phyloP scores from a whole-genome alignment of 805 yeast genomes.

The Saccharomyces cerevisiae region DNA sequence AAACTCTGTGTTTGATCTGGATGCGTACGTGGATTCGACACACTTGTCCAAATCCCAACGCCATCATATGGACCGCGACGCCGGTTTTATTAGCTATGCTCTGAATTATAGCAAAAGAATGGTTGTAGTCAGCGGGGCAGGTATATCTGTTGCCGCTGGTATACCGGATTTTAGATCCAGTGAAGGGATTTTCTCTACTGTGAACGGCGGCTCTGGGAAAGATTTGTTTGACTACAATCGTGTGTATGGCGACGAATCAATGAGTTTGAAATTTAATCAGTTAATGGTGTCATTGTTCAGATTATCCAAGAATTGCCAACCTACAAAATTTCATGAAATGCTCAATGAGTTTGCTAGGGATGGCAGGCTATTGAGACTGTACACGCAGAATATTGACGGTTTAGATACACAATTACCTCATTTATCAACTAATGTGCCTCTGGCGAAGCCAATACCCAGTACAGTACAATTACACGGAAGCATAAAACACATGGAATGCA shows the following conservation, averaged over 20 bases:
- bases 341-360: slow-evolving; percentile 52
- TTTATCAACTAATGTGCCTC: slow-evolving; percentile 43
- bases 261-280: slow-evolving; percentile 59
- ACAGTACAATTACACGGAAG: slow-evolving; percentile 84
- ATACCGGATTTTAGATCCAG: slow-evolving; percentile 83
- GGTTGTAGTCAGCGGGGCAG: slow-evolving; percentile 78
- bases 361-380: slow-evolving; percentile 60
- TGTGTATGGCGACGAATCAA: slow-evolving; percentile 56
- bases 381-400: slow-evolving; percentile 85
- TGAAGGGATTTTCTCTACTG: slow-evolving; percentile 60
- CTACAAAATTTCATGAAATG: slow-evolving; percentile 69
- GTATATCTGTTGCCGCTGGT: slow-evolving; percentile 83
- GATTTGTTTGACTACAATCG: slow-evolving; percentile 67
- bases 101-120: slow-evolving; percentile 47
- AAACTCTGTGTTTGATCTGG: slow-evolving; percentile 37
- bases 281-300: slow-evolving; percentile 58
- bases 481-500: slow-evolving; percentile 61
- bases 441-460: slow-evolving; percentile 42
- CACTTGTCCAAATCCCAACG: neutral
- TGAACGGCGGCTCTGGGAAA: slow-evolving; percentile 44
- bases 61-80: slow-evolving; percentile 15
- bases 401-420: slow-evolving; percentile 53
- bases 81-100: slow-evolving; percentile 45
- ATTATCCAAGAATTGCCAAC: slow-evolving; percentile 47
- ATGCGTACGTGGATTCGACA: slow-evolving; percentile 9